Evolutionary conservation across 805 yeast species (phyloP).

Genomic region (Starmerella bombicola): DNA sequence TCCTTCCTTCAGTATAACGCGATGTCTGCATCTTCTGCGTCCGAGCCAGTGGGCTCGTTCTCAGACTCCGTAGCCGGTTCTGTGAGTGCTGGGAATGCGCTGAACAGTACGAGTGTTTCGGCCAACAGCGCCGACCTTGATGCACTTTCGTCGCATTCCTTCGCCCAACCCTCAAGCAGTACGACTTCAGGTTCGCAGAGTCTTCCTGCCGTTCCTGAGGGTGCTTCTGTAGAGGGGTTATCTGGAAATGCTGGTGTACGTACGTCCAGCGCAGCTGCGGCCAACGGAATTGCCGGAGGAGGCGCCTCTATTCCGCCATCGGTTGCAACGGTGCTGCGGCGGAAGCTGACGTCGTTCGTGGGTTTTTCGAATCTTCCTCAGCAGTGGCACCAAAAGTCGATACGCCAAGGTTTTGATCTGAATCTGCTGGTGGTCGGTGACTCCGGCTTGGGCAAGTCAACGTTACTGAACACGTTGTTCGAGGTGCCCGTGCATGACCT

Average conservation of each 20-base stretch:
- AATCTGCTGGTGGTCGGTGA: conserved; percentile 78
- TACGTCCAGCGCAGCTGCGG: conserved; percentile 1
- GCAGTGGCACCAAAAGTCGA: conserved; percentile 94
- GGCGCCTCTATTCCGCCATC: conserved; percentile 1
- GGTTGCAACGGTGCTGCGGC: conserved; percentile 49
- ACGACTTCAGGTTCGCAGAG: too few relatives aligned
- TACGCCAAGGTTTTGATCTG: conserved; percentile 77
- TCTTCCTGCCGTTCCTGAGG: too few relatives aligned
- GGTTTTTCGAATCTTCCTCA: conserved; percentile 97
- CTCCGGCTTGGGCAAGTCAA: conserved; percentile 84
- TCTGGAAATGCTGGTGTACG: too few relatives aligned
- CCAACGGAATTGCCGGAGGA: not conserved
- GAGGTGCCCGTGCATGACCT: conserved; percentile 46
- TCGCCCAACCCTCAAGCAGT: too few relatives aligned
- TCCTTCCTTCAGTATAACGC: not conserved
- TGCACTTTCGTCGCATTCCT: too few relatives aligned
- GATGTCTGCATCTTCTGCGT: conserved; percentile 1
- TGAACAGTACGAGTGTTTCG: too few relatives aligned
- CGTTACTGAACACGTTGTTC: conserved; percentile 83
- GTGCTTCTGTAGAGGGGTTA: too few relatives aligned
- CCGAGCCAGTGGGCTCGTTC: conserved; percentile 5
- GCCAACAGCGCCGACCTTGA: too few relatives aligned
- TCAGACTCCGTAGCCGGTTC: conserved; percentile 6
- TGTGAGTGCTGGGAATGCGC: not conserved
- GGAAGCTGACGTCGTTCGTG: conserved; percentile 82